Evolutionary conservation across 345 rosid species (phyloP).

Genomic region (Pugionium cornutum): DNA sequence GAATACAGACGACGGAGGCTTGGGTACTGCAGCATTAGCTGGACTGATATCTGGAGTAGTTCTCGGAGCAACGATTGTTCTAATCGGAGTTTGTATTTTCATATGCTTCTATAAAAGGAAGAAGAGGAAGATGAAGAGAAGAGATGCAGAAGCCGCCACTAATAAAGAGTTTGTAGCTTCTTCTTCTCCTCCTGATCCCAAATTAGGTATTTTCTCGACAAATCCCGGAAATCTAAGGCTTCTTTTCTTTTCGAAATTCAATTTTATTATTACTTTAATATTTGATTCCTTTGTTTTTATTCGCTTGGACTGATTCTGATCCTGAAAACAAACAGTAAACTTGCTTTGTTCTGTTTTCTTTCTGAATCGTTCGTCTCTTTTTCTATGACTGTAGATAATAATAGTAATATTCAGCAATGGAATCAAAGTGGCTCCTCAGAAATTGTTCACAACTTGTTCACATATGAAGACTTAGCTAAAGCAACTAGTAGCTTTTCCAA

Average conservation of each 20-base stretch:
- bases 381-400: background rate
- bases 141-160: conserved; percentile 31
- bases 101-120: conserved; percentile 26
- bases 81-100: conserved; percentile 35
- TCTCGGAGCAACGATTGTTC: conserved; percentile 32
- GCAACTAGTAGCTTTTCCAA: conserved; percentile 60
- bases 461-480: conserved; percentile 53
- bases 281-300: conserved; percentile 32
- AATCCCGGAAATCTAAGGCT: conserved; percentile 29
- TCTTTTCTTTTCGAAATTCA: background rate
- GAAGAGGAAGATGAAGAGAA: conserved; percentile 14
- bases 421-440: conserved; percentile 37
- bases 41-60: conserved; percentile 16
- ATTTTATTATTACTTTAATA: conserved; percentile 6
- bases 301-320: conserved; percentile 6
- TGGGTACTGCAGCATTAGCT: background rate
- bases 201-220: conserved; percentile 17
- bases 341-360: background rate
- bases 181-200: background rate
- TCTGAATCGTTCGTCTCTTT: background rate
- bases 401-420: conserved; percentile 41
- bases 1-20: background rate
- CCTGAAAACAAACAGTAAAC: background rate
- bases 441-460: conserved; percentile 48
- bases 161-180: conserved; percentile 1